phyloP scores from a whole-genome alignment of 1,284 basidiomycete species.

The Afroboletus lepidellus region DNA sequence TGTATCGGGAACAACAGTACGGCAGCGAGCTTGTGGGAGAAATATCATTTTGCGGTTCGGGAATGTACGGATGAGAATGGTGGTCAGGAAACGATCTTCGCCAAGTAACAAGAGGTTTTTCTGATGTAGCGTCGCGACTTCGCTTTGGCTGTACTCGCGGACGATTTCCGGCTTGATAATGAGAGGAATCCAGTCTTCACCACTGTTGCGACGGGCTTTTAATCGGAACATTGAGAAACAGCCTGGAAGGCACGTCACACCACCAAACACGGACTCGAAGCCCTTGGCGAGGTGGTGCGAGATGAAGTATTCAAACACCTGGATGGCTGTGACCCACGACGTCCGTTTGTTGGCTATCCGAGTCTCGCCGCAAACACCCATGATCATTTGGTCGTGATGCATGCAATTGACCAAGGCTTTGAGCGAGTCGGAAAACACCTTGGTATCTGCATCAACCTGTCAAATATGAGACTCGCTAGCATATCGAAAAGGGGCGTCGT shows the following conservation, averaged over 20 bases:
- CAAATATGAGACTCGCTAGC: conserved; percentile 15
- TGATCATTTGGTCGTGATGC: conserved; percentile 98
- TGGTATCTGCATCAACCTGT: conserved; percentile 97
- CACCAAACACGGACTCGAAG: conserved; percentile 98
- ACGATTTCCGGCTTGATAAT: conserved; percentile 98
- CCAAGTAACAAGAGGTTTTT: conserved; percentile 96
- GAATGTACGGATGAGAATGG: conserved; percentile 92
- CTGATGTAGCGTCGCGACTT: conserved; percentile 94
- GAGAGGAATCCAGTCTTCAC: conserved; percentile 97
- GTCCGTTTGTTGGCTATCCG: conserved; percentile 97
- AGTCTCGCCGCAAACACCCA: conserved; percentile 99
- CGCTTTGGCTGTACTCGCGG: conserved; percentile 93
- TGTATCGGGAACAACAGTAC: conserved; percentile 95
- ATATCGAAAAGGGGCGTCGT: conserved; percentile 6
- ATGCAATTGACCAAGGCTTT: conserved; percentile 92
- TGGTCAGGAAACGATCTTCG: conserved; percentile 98
- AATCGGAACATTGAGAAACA: conserved; percentile 99
- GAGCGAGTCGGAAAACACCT: conserved; percentile 85
- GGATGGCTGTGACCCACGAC: conserved; percentile 98
- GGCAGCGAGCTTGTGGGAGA: conserved; percentile 91
- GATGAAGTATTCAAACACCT: conserved; percentile 99
- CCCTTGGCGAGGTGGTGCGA: conserved; percentile 98
- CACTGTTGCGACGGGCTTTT: conserved; percentile 85
- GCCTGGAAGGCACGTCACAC: conserved; percentile 97
- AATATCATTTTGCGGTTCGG: conserved; percentile 99